Conservation (phyloP, 306 rosid genomes). For the Boehmeria nivea region DNA sequence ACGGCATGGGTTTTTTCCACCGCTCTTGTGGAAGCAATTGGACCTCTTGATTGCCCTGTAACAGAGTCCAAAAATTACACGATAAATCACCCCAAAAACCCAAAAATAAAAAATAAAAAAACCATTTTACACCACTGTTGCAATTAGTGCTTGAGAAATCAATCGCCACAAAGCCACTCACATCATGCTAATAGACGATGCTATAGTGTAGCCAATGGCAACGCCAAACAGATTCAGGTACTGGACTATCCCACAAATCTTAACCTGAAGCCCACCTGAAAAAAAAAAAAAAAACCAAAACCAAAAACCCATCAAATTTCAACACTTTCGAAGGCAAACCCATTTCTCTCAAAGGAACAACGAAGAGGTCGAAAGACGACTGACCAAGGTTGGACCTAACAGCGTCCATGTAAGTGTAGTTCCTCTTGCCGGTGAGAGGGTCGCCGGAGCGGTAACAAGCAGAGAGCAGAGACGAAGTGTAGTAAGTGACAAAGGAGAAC, state of each 20-base stretch:
- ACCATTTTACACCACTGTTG: too few species aligned
- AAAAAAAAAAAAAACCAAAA: background rate
- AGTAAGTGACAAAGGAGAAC: conserved; percentile 74
- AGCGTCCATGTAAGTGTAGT: conserved; percentile 79
- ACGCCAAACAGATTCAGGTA: conserved; percentile 66
- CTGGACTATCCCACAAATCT: conserved; percentile 73
- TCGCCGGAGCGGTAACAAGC: conserved; percentile 73
- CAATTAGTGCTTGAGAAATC: too few species aligned
- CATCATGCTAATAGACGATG: conserved; percentile 78
- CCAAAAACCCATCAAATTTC: too few species aligned
- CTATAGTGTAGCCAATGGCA: conserved; percentile 78
- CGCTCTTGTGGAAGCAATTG: conserved; percentile 58
- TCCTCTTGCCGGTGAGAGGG: conserved; percentile 64
- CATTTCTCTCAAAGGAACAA: background rate
- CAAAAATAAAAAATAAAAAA: background rate
- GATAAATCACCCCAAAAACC: background rate
- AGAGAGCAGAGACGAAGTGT: conserved; percentile 66
- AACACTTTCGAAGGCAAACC: conserved; percentile 1
- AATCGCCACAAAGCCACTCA: conserved; percentile 22
- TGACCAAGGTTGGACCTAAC: conserved; percentile 65
- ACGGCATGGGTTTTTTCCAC: conserved; percentile 54
- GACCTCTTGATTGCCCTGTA: conserved; percentile 76
- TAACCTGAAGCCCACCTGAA: conserved; percentile 57
- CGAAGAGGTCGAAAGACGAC: background rate
- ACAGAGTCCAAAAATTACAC: background rate